These are phyloP conservation scores for Sodiomyces alkalinus DNA, from an alignment of 2,329 filamentous ascomycete species.

Conservation along the genomic window DNA sequence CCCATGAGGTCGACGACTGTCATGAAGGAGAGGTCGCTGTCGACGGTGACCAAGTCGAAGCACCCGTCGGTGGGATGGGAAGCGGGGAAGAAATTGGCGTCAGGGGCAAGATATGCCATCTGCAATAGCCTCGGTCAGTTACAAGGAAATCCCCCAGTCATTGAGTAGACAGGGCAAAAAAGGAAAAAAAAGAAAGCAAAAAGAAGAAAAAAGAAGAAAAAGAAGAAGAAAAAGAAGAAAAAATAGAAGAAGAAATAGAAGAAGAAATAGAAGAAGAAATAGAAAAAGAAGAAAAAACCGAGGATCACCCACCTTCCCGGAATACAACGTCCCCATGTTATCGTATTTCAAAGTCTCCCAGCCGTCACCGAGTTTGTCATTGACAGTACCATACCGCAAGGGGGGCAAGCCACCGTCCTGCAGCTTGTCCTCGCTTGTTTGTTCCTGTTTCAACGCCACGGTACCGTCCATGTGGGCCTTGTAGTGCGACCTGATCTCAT, in stretches of 20 bases:
- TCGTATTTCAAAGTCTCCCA: conserved; percentile 65
- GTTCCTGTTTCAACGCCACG: too few relatives aligned
- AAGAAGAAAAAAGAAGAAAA: too few relatives aligned
- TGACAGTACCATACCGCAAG: conserved; percentile 65
- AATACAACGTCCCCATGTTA: conserved; percentile 82
- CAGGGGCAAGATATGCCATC: conserved; percentile 84
- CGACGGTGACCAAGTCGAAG: conserved; percentile 70
- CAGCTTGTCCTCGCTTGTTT: too few relatives aligned
- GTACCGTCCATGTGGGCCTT: conserved; percentile 22
- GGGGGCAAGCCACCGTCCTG: conserved; percentile 47
- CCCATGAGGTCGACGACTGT: conserved; percentile 33
- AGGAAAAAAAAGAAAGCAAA: too few relatives aligned
- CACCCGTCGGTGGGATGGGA: conserved; percentile 71
- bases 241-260: too few relatives aligned
- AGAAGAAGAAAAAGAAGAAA: too few relatives aligned
- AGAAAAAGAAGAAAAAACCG: neutral
- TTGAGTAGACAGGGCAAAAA: too few relatives aligned
- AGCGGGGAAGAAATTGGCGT: conserved; percentile 76
- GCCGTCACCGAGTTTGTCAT: conserved; percentile 49
- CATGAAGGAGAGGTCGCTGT: conserved; percentile 55
- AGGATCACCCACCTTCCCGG: conserved; percentile 54
- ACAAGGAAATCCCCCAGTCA: too few relatives aligned
- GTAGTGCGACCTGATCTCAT: conserved; percentile 60
- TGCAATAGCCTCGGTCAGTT: conserved; percentile 12
- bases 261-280: conserved; percentile 1